phyloP scores from a whole-genome alignment of 352 stramenopile species.

The Aphanomyces euteiches region DNA sequence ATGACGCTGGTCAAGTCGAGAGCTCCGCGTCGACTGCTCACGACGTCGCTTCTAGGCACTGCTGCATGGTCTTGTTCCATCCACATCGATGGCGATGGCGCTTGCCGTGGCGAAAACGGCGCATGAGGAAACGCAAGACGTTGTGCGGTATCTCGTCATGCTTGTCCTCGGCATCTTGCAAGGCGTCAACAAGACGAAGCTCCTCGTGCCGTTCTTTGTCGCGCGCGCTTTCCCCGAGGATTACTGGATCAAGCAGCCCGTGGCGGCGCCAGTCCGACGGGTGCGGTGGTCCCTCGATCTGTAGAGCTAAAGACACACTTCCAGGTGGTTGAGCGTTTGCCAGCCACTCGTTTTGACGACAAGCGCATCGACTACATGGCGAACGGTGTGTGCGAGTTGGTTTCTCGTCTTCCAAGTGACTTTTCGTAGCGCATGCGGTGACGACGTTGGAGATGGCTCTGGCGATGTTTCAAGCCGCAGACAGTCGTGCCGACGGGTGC shows the following conservation, averaged over 20 bases:
- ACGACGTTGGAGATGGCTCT: neutral
- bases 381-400: too few species aligned
- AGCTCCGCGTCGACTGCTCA: neutral
- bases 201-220: neutral
- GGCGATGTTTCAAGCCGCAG: neutral
- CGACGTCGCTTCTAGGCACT: neutral
- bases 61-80: neutral
- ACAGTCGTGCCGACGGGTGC: neutral
- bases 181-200: neutral
- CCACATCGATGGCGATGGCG: neutral
- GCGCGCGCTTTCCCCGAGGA: neutral
- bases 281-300: too few species aligned
- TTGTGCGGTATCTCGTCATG: conserved; percentile 11
- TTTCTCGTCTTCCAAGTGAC: too few species aligned
- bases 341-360: too few species aligned
- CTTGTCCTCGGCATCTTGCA: neutral
- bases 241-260: neutral
- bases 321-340: too few species aligned
- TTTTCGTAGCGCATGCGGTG: neutral
- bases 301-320: too few species aligned
- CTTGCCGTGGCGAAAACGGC: neutral
- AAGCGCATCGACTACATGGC: too few species aligned
- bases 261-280: neutral
- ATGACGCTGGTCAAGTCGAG: too few species aligned
- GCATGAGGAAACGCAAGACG: neutral